These are phyloP conservation scores for Aspergillus oerlinghausenensis DNA, from an alignment of 2,329 filamentous ascomycete genomes.

Conservation along the genomic window DNA sequence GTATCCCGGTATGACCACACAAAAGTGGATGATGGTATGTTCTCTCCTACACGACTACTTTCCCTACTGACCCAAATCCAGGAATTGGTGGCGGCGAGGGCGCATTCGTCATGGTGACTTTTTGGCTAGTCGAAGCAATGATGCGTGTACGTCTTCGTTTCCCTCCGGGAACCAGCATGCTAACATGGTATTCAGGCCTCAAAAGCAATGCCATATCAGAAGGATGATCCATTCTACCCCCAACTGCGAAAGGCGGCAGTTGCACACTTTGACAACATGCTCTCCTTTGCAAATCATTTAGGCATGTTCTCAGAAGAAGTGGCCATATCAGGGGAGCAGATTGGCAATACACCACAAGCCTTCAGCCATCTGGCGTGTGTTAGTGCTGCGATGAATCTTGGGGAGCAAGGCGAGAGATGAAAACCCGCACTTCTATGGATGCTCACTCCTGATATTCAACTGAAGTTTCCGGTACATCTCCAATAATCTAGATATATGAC, in stretches of 20 bases:
- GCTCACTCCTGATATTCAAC: too few species aligned
- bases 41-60: not conserved
- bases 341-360: conserved; percentile 75
- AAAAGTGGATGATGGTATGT: conserved; percentile 62
- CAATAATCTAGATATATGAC: too few species aligned
- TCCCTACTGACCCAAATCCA: conserved; percentile 23
- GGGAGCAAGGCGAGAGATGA: not conserved
- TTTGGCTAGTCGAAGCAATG: conserved; percentile 76
- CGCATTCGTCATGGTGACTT: conserved; percentile 76
- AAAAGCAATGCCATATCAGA: not conserved
- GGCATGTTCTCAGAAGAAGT: conserved; percentile 79
- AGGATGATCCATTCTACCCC: conserved; percentile 22
- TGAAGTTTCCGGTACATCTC: too few species aligned
- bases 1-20: conserved; percentile 72
- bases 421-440: too few species aligned
- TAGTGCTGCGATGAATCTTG: conserved; percentile 70
- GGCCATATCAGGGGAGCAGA: conserved; percentile 66
- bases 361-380: conserved; percentile 73
- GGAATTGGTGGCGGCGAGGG: conserved; percentile 71
- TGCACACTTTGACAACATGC: conserved; percentile 72
- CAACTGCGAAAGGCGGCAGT: conserved; percentile 47
- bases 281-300: conserved; percentile 71
- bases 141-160: conserved; percentile 53
- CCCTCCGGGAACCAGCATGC: conserved; percentile 20
- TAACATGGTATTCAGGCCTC: not conserved